Percentiles rank a stretch among this genome's conserved stretches.
These are phyloP conservation scores for Sclerospora graminicola DNA, from an alignment of 352 stramenopile genomes.

Conservation along the genomic window DNA sequence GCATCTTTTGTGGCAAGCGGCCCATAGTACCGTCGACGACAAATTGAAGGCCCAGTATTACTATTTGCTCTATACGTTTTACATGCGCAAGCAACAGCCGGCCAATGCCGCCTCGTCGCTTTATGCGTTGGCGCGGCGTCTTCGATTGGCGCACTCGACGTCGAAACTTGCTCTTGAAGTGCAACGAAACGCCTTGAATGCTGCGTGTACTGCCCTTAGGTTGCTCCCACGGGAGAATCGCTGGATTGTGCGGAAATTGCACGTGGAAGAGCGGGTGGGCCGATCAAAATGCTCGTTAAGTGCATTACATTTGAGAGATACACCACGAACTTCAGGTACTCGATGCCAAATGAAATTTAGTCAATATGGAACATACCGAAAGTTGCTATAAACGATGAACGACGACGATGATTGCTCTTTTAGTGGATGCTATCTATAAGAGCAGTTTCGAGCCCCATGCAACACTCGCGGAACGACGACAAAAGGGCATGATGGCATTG, in stretches of 20 bases:
- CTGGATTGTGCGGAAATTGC: slow-evolving; percentile 65
- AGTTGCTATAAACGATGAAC: no score
- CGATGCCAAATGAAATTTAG: slow-evolving; percentile 64
- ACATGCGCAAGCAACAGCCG: slow-evolving; percentile 47
- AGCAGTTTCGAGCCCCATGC: slow-evolving; percentile 10
- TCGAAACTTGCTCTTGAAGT: slow-evolving; percentile 31
- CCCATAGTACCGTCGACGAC: slow-evolving; percentile 1
- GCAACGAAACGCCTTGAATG: slow-evolving; percentile 55
- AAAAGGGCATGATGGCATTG: slow-evolving; percentile 31
- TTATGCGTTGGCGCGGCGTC: slow-evolving; percentile 39
- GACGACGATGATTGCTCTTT: slow-evolving; percentile 42
- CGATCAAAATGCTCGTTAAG: slow-evolving; percentile 29
- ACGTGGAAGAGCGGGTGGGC: slow-evolving; percentile 39
- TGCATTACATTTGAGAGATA: slow-evolving; percentile 53
- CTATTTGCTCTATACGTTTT: slow-evolving; percentile 64
- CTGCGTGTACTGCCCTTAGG: slow-evolving; percentile 33
- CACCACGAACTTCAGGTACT: slow-evolving; percentile 42
- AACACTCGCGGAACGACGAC: slow-evolving; percentile 34
- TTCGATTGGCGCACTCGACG: slow-evolving; percentile 30
- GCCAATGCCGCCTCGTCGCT: slow-evolving; percentile 52
- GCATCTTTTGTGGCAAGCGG: slow-evolving; percentile 62
- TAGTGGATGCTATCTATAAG: slow-evolving; percentile 35
- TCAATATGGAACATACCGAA: no score
- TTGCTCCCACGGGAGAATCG: slow-evolving; percentile 32
- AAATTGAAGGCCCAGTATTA: no score